These are phyloP conservation scores for Ophiostoma australiae DNA, from an alignment of 2,329 filamentous ascomycete species.

Conservation along the genomic window DNA sequence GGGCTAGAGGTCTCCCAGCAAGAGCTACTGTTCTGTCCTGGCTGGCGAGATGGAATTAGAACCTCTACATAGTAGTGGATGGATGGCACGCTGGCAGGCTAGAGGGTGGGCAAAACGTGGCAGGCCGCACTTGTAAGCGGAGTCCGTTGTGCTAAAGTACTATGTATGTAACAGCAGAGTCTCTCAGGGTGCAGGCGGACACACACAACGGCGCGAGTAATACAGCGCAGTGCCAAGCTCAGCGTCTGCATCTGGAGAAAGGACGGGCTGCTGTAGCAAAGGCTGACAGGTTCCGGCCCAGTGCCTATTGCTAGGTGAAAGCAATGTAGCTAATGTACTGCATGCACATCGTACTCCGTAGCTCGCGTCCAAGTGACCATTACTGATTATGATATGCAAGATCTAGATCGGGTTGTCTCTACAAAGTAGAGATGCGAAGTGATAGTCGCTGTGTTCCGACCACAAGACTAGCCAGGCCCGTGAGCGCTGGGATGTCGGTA, in stretches of 20 bases:
- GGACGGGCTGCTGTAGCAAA: background rate
- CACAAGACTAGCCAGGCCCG: background rate
- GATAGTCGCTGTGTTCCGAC: background rate
- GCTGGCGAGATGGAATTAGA: no score
- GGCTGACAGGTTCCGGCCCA: background rate
- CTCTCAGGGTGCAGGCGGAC: background rate
- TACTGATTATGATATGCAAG: background rate
- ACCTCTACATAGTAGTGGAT: background rate
- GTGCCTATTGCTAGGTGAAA: background rate
- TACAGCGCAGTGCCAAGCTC: background rate
- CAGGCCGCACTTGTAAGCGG: slow-evolving; percentile 6
- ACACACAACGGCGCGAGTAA: slow-evolving; percentile 2
- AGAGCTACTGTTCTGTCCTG: background rate
- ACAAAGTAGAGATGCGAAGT: background rate
- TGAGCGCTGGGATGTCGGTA: background rate
- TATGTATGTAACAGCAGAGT: background rate
- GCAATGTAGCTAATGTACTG: no score
- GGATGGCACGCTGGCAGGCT: background rate
- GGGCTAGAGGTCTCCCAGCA: background rate
- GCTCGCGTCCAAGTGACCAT: background rate
- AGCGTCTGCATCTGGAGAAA: background rate
- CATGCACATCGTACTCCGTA: background rate
- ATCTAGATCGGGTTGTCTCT: background rate
- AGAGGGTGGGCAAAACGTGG: slow-evolving; percentile 5
- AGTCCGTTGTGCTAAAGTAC: background rate